Percentiles rank a stretch among this genome's conserved stretches.
phyloP scores from a whole-genome alignment of 768 basidiomycete species.

The Cytidiella melzeri region DNA sequence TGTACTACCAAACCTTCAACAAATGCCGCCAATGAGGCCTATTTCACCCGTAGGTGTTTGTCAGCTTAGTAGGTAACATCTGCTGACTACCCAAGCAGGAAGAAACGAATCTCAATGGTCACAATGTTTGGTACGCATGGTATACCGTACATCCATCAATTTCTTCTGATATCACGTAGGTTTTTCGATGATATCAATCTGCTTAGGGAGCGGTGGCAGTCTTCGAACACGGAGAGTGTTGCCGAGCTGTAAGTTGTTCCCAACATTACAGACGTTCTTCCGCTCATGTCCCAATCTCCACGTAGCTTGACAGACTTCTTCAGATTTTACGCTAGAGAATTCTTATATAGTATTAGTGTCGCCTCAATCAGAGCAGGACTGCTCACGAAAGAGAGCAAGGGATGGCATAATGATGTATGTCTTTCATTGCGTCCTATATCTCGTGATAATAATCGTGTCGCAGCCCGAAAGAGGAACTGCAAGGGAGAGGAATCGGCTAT shows the following conservation, averaged over 20 bases:
- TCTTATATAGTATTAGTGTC: conserved; percentile 85
- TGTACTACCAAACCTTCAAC: conserved; percentile 92
- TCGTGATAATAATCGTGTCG: background rate
- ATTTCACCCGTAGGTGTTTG: conserved; percentile 57
- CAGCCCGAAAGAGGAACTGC: conserved; percentile 52
- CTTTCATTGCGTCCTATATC: background rate
- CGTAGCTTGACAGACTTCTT: conserved; percentile 93
- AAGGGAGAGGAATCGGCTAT: conserved; percentile 89
- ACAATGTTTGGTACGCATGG: conserved; percentile 69
- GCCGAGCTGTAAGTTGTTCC: conserved; percentile 72
- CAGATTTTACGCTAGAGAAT: conserved; percentile 92
- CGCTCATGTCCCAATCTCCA: conserved; percentile 1
- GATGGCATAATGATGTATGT: conserved; percentile 90
- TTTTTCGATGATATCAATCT: conserved; percentile 98
- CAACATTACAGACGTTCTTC: conserved; percentile 1
- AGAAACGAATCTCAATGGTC: conserved; percentile 72
- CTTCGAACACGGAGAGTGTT: conserved; percentile 87
- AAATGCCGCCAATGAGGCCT: conserved; percentile 86
- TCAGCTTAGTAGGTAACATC: background rate
- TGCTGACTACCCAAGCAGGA: conserved; percentile 40
- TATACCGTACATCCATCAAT: background rate
- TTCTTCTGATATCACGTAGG: conserved; percentile 32
- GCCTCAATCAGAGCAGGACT: conserved; percentile 87
- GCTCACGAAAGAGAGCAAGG: conserved; percentile 86
- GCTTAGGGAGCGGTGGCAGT: conserved; percentile 87